phyloP scores from a whole-genome alignment of 208 protist species.

The Angomonas ambiguus region DNA sequence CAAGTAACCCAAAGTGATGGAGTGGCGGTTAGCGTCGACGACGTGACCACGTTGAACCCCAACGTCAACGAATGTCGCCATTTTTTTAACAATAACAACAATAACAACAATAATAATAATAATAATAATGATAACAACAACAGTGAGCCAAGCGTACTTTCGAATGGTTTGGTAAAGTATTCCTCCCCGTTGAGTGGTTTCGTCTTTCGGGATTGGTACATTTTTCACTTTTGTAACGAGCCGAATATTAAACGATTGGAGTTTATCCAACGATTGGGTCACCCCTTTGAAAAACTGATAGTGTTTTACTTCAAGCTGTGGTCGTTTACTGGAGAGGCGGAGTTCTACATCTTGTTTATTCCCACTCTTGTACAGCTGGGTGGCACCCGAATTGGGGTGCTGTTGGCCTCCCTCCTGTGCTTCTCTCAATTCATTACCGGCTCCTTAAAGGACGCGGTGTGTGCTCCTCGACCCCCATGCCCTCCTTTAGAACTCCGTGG shows the following conservation, averaged over 20 bases:
- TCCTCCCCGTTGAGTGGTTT: slow-evolving; percentile 15
- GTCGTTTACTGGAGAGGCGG: slow-evolving; percentile 61
- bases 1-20: too few relatives aligned
- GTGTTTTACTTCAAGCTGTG: slow-evolving; percentile 56
- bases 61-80: too few relatives aligned
- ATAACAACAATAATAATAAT: background rate
- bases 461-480: slow-evolving; percentile 63
- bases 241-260: slow-evolving; percentile 35
- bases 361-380: slow-evolving; percentile 54
- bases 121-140: background rate
- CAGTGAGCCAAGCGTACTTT: background rate
- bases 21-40: too few relatives aligned
- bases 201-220: slow-evolving; percentile 68
- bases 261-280: slow-evolving; percentile 27
- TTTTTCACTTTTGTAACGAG: slow-evolving; percentile 58
- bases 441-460: slow-evolving; percentile 48
- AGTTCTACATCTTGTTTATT: slow-evolving; percentile 64
- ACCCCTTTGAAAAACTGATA: slow-evolving; percentile 22
- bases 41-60: too few relatives aligned
- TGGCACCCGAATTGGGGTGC: slow-evolving; percentile 18
- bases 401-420: slow-evolving; percentile 46
- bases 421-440: slow-evolving; percentile 61
- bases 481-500: slow-evolving; percentile 59
- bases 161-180: background rate
- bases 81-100: background rate